These are phyloP conservation scores for Hsuehochloa calcarea DNA, from an alignment of 176 grass and related monocot genomes.

Conservation along the genomic window DNA sequence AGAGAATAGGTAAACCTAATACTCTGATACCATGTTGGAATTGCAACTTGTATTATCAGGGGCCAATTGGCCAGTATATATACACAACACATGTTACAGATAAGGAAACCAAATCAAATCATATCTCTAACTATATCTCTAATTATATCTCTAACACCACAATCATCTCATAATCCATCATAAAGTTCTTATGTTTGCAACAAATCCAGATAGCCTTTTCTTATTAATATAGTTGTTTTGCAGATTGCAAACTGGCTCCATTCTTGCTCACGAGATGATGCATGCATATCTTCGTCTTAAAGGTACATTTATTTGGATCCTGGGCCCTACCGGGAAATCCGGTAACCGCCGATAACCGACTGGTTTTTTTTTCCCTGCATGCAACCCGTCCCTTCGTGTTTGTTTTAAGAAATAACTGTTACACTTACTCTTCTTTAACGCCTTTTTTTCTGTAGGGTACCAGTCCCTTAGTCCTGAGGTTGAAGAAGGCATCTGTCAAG, in stretches of 20 bases:
- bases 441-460: slow-evolving; percentile 45
- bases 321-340: too few species aligned
- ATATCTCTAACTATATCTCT: too few species aligned
- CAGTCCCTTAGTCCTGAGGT: slow-evolving; percentile 61
- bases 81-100: too few species aligned
- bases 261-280: slow-evolving; percentile 98
- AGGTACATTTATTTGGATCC: slow-evolving; percentile 44
- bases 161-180: not conserved
- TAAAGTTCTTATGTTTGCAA: slow-evolving; percentile 17
- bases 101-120: too few species aligned
- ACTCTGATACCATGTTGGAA: too few species aligned
- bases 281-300: slow-evolving; percentile 92
- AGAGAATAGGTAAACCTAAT: too few species aligned
- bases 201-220: not conserved
- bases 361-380: too few species aligned
- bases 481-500: slow-evolving; percentile 94
- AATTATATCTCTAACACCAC: too few species aligned
- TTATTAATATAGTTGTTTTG: slow-evolving; percentile 20
- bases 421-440: not conserved
- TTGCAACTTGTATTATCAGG: too few species aligned
- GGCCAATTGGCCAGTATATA: too few species aligned
- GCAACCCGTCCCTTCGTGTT: not conserved
- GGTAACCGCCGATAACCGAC: too few species aligned
- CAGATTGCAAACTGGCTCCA: slow-evolving; percentile 79
- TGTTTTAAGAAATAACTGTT: not conserved